These are phyloP conservation scores for Xylaria sp. DNA, from an alignment of 2,329 filamentous ascomycete genomes.

Conservation along the genomic window DNA sequence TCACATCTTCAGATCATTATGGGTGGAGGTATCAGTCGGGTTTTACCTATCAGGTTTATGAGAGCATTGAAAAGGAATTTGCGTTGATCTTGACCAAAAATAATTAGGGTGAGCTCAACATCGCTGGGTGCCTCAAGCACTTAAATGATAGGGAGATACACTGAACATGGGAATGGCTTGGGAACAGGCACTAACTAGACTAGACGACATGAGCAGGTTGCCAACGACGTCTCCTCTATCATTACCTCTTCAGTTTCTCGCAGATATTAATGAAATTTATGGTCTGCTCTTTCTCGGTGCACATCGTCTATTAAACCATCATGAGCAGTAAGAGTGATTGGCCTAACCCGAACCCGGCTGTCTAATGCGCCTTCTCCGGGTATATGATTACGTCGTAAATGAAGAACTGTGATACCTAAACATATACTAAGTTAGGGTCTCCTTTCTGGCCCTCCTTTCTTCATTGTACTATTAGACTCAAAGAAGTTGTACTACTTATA, in stretches of 20 bases:
- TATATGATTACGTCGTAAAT: background rate
- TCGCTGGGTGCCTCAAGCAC: background rate
- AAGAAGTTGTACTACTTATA: background rate
- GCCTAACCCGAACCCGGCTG: too few species aligned
- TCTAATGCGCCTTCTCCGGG: background rate
- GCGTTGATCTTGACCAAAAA: background rate
- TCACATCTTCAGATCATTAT: background rate
- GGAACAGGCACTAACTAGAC: background rate
- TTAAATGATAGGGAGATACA: background rate
- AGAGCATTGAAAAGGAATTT: background rate
- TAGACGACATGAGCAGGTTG: background rate
- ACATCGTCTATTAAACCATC: too few species aligned
- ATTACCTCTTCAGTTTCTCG: background rate
- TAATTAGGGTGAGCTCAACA: background rate
- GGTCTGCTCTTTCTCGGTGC: background rate
- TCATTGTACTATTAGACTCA: background rate
- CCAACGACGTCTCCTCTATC: too few species aligned
- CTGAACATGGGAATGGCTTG: background rate
- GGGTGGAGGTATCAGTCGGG: background rate
- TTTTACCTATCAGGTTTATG: background rate
- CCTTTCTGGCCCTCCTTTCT: background rate
- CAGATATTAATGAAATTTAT: background rate
- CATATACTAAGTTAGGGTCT: too few species aligned
- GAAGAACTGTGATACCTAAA: background rate
- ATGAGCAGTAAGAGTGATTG: too few species aligned